Conservation (phyloP, 1,139 yeast genomes). For the Kodamaea sp. region DNA sequence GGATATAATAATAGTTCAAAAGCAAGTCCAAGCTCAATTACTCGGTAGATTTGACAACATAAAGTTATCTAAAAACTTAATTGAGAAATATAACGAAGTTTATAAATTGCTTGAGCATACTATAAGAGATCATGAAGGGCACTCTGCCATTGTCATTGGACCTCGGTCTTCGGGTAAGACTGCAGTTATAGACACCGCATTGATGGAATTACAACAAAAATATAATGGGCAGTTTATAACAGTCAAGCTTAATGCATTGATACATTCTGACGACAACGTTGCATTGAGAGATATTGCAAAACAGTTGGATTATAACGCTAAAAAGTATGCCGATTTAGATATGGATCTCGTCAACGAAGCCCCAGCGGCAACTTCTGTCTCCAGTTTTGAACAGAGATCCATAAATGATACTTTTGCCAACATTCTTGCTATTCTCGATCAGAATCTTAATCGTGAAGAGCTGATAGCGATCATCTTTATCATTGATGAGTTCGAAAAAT, state of each 20-base stretch:
- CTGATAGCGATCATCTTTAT: constrained; percentile 64
- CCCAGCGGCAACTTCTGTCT: constrained; percentile 10
- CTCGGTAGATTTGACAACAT: constrained; percentile 18
- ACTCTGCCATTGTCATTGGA: constrained; percentile 76
- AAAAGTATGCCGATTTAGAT: constrained; percentile 15
- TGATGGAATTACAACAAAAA: constrained; percentile 40
- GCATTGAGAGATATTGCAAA: constrained; percentile 85
- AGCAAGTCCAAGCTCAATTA: constrained; percentile 20
- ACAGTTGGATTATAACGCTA: constrained; percentile 59
- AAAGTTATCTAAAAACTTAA: constrained; percentile 19
- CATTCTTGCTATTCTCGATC: constrained; percentile 31
- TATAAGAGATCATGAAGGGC: constrained; percentile 68
- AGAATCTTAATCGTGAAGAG: constrained; percentile 16
- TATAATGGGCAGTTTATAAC: constrained; percentile 52
- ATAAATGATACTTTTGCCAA: constrained; percentile 41
- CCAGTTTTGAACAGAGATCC: constrained; percentile 32
- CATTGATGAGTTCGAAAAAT: constrained; percentile 82
- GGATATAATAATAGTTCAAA: constrained; percentile 16
- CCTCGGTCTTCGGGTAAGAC: constrained; percentile 81
- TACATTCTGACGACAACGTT: constrained; percentile 69
- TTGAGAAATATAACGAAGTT: constrained; percentile 44
- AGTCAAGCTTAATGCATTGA: constrained; percentile 63
- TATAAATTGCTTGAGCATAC: constrained; percentile 61
- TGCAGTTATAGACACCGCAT: constrained; percentile 54
- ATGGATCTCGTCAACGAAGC: constrained; percentile 17